A percentile compares a stretch with the other conserved stretches of the same genome.
These are phyloP conservation scores for Ensete glaucum DNA, from an alignment of 176 grass and related monocot species.

Conservation along the genomic window DNA sequence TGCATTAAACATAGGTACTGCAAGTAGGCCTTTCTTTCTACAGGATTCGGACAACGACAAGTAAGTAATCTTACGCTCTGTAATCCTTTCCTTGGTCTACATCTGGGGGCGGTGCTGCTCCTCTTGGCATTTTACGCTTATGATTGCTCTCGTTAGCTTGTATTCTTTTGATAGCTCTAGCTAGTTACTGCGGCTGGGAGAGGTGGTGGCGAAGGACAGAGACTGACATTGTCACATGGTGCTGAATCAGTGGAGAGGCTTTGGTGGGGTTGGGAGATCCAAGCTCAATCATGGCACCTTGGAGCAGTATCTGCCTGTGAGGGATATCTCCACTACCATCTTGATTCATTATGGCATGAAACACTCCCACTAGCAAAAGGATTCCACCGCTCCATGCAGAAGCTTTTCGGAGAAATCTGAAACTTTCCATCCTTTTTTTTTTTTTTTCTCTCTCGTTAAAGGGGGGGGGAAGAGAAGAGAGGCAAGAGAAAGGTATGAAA, in stretches of 20 bases:
- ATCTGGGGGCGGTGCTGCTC: not conserved
- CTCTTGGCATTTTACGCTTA: conserved; percentile 24
- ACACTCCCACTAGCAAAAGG: no score
- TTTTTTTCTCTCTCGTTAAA: not conserved
- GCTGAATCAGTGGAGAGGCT: no score
- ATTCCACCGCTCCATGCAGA: no score
- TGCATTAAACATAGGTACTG: not conserved
- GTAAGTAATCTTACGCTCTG: not conserved
- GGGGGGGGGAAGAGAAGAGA: not conserved
- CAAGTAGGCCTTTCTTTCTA: not conserved
- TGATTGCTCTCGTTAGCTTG: not conserved
- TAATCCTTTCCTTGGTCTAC: not conserved
- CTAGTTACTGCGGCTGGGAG: not conserved
- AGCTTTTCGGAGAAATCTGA: not conserved
- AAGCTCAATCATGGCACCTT: no score
- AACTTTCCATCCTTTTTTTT: not conserved
- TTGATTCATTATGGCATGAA: no score
- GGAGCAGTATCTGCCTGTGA: no score
- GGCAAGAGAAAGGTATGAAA: not conserved
- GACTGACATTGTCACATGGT: no score
- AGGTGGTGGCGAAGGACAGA: not conserved
- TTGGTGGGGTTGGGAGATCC: no score
- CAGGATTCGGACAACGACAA: no score
- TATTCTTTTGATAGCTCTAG: no score
- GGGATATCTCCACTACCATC: no score